These are phyloP conservation scores for Cystoderma amianthinum DNA, from an alignment of 768 basidiomycete genomes.

Conservation along the genomic window DNA sequence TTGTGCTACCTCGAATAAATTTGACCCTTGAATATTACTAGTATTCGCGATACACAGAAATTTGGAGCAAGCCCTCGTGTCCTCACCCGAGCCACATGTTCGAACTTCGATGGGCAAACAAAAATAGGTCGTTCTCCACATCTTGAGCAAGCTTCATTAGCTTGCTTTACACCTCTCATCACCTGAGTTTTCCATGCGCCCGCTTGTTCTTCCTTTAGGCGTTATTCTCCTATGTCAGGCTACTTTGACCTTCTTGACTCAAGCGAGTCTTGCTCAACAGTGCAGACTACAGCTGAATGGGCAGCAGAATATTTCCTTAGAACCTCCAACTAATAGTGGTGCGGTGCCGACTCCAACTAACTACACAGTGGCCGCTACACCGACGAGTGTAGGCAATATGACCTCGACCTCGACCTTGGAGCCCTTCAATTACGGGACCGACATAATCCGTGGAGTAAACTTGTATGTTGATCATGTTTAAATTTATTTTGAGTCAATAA, in stretches of 20 bases:
- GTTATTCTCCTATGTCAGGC: neutral
- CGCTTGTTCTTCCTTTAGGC: neutral
- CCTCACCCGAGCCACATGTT: neutral
- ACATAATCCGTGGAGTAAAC: constrained; percentile 49
- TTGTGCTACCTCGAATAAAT: too few relatives aligned
- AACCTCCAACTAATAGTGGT: constrained; percentile 2
- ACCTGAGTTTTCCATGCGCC: neutral
- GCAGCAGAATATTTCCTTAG: neutral
- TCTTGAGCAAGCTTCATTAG: neutral
- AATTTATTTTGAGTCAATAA: constrained; percentile 1
- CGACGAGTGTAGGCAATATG: neutral
- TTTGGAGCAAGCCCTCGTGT: too few relatives aligned
- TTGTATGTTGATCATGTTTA: constrained; percentile 34
- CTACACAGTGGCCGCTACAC: neutral
- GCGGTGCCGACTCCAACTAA: neutral
- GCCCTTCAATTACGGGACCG: constrained; percentile 5
- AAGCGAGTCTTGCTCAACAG: neutral
- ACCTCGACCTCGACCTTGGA: neutral
- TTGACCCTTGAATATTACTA: too few relatives aligned
- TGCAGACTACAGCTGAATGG: neutral
- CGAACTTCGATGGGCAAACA: neutral
- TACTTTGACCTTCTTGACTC: neutral
- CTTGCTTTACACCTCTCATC: neutral
- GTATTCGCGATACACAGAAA: too few relatives aligned
- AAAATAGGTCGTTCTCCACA: neutral